Conservation (phyloP, 331 rosid species). For the Erythrophleum ivorense region DNA sequence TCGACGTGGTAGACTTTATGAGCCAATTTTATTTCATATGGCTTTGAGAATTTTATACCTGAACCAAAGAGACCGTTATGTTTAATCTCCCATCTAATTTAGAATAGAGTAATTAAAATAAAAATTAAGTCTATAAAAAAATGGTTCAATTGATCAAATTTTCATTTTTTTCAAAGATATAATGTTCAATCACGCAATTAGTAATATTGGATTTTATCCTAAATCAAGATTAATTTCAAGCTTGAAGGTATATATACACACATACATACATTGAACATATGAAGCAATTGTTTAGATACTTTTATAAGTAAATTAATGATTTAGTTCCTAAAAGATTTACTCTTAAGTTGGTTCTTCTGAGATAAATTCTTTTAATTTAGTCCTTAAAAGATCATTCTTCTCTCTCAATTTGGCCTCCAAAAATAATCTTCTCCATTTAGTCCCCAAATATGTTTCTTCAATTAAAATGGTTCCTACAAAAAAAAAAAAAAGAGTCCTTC, state of each 20-base stretch:
- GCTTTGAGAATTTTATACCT: constrained; percentile 30
- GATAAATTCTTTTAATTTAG: too few relatives aligned
- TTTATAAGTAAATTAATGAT: not conserved
- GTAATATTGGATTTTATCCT: not conserved
- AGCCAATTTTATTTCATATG: constrained; percentile 27
- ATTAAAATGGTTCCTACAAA: too few relatives aligned
- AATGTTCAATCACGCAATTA: not conserved
- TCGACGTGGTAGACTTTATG: constrained; percentile 53
- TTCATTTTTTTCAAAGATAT: not conserved
- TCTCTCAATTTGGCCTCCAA: too few relatives aligned
- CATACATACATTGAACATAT: not conserved
- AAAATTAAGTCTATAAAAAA: not conserved
- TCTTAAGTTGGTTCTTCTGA: too few relatives aligned
- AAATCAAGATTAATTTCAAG: not conserved
- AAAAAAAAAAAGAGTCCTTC: too few relatives aligned
- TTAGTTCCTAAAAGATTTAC: not conserved
- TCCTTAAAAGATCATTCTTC: too few relatives aligned
- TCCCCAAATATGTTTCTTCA: too few relatives aligned
- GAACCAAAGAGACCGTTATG: constrained; percentile 1
- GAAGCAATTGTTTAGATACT: not conserved
- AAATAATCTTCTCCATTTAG: too few relatives aligned
- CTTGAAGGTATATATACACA: too few relatives aligned
- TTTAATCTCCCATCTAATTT: not conserved
- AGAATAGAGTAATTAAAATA: not conserved
- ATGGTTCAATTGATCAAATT: not conserved